These are phyloP conservation scores for Paulownia fortunei DNA, from an alignment of 257 asterid species.

Conservation along the genomic window DNA sequence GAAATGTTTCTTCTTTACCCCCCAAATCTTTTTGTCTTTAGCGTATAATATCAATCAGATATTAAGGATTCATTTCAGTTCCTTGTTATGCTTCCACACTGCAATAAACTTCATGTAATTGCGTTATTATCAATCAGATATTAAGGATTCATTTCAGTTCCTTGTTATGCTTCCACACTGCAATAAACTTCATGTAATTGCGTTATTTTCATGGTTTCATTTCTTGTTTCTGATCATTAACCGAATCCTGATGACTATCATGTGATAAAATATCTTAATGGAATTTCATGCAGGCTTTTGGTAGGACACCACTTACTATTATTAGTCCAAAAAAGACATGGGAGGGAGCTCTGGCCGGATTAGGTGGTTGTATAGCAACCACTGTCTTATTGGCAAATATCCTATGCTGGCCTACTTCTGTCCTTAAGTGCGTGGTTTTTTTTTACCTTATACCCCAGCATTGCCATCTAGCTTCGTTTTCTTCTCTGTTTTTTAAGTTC, in stretches of 20 bases:
- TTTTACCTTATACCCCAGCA: neutral
- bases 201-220: neutral
- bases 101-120: neutral
- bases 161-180: constrained; percentile 3
- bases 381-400: constrained; percentile 60
- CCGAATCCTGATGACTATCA: neutral
- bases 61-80: neutral
- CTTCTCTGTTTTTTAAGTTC: neutral
- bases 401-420: constrained; percentile 67
- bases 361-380: constrained; percentile 72
- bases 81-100: neutral
- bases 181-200: neutral
- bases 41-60: neutral
- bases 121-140: neutral
- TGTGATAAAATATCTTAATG: constrained; percentile 20
- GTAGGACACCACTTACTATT: constrained; percentile 72
- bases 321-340: constrained; percentile 91
- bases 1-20: too few species aligned
- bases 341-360: constrained; percentile 79
- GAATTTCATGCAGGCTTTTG: constrained; percentile 64
- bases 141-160: too few species aligned
- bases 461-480: neutral
- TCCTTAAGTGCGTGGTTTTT: constrained; percentile 46
- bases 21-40: too few species aligned
- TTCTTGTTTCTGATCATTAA: neutral